Conservation (phyloP, 805 yeast species). For the Suhomyces sp. region DNA sequence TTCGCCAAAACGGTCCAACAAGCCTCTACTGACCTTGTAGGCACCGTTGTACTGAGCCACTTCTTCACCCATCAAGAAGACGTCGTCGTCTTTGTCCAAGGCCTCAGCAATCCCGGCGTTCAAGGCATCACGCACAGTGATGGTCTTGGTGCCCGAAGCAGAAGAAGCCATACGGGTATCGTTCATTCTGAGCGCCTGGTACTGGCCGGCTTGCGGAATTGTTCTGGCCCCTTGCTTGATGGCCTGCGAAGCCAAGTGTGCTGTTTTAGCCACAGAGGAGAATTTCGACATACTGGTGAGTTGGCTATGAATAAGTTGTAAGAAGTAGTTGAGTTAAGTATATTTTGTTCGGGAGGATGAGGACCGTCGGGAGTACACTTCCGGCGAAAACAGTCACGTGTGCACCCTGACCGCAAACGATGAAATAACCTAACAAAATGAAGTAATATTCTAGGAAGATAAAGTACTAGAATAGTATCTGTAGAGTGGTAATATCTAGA, state of each 20-base stretch:
- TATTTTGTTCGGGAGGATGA: conserved; percentile 24
- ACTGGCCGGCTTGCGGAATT: conserved; percentile 29
- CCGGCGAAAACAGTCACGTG: conserved; percentile 9
- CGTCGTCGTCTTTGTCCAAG: conserved; percentile 91
- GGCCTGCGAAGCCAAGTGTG: conserved; percentile 38
- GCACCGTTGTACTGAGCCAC: conserved; percentile 99
- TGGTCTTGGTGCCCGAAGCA: conserved; percentile 50
- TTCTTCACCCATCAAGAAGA: conserved; percentile 97
- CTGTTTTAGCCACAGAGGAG: conserved; percentile 42
- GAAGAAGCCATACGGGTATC: conserved; percentile 39
- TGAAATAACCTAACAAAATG: no score
- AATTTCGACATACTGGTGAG: conserved; percentile 15
- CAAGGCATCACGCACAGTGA: conserved; percentile 96
- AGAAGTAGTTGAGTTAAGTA: conserved; percentile 1
- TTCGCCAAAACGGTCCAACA: conserved; percentile 92
- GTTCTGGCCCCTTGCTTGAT: conserved; percentile 22
- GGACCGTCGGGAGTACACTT: conserved; percentile 22
- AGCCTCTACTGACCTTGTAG: conserved; percentile 93
- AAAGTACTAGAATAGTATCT: no score
- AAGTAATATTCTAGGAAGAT: no score
- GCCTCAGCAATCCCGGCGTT: conserved; percentile 96
- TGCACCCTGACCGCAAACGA: no score
- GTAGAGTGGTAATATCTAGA: no score
- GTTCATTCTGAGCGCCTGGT: conserved; percentile 35
- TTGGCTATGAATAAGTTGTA: neutral